These are phyloP conservation scores for Hypoxylon sp. DNA, from an alignment of 2,329 filamentous ascomycete species.

Conservation along the genomic window DNA sequence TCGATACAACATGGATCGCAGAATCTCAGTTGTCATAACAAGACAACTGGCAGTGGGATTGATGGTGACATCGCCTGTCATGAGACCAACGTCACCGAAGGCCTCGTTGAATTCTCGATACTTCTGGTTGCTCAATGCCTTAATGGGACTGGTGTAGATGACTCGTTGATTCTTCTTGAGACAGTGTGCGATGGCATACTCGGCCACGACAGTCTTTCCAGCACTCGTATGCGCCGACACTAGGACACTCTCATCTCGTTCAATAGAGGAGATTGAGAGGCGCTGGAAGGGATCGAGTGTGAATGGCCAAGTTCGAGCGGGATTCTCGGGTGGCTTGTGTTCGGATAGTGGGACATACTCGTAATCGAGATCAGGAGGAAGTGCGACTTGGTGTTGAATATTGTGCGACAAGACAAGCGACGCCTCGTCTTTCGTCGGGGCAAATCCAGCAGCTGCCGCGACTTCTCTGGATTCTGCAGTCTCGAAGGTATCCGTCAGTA, in stretches of 20 bases:
- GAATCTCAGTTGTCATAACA: constrained; percentile 99
- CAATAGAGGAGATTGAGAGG: constrained; percentile 92
- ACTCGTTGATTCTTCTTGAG: constrained; percentile 97
- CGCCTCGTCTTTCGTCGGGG: constrained; percentile 69
- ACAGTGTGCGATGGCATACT: constrained; percentile 98
- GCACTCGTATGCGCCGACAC: constrained; percentile 98
- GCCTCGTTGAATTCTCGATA: constrained; percentile 96
- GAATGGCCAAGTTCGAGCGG: constrained; percentile 88
- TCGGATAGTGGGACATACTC: constrained; percentile 95
- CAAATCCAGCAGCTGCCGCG: constrained; percentile 79
- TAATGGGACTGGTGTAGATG: constrained; percentile 99
- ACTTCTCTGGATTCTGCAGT: constrained; percentile 95
- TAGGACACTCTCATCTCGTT: constrained; percentile 94
- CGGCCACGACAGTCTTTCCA: constrained; percentile 97
- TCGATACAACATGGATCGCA: constrained; percentile 97
- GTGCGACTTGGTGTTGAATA: constrained; percentile 96
- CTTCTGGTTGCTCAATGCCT: constrained; percentile 98
- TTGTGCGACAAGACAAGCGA: constrained; percentile 93
- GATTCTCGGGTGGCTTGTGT: constrained; percentile 89
- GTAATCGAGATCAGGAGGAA: constrained; percentile 94
- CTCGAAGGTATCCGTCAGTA: constrained; percentile 93
- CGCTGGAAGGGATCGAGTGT: constrained; percentile 98
- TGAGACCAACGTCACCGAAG: constrained; percentile 96
- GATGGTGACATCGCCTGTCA: constrained; percentile 99
- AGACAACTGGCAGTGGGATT: constrained; percentile 98